phyloP scores from a whole-genome alignment of 306 rosid genomes.

The Mimosa bimucronata region DNA sequence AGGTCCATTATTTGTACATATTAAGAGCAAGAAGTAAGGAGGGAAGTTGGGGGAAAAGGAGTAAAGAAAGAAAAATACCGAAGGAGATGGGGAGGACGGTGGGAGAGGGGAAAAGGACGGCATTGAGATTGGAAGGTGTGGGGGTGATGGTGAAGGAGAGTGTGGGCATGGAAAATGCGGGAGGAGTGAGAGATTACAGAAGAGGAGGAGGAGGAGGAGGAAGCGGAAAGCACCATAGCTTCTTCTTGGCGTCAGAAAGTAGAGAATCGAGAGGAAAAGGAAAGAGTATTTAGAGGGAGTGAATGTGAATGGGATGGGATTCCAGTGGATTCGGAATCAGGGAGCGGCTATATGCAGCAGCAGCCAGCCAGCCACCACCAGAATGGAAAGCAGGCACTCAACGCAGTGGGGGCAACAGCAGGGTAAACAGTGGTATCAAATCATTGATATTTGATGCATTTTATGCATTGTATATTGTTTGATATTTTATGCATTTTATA shows the following conservation, averaged over 20 bases:
- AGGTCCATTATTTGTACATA: too few relatives aligned
- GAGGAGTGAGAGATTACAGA: constrained; percentile 40
- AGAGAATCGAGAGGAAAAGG: background rate
- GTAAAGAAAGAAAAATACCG: constrained; percentile 34
- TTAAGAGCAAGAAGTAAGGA: background rate
- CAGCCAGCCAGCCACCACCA: background rate
- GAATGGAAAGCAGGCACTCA: background rate
- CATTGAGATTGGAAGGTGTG: constrained; percentile 44
- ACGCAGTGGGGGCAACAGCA: too few relatives aligned
- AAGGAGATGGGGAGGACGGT: constrained; percentile 35
- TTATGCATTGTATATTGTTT: too few relatives aligned
- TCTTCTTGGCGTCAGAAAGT: background rate
- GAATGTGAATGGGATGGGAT: too few relatives aligned
- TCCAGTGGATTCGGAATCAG: background rate
- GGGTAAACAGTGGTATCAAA: background rate
- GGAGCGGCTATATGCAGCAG: background rate
- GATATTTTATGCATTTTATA: too few relatives aligned
- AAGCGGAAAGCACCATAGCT: constrained; percentile 46
- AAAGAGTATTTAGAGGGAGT: background rate
- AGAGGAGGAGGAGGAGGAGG: constrained; percentile 49
- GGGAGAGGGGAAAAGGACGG: constrained; percentile 29
- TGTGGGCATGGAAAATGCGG: constrained; percentile 28
- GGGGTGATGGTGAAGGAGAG: background rate
- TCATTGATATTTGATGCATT: background rate
- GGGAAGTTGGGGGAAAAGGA: too few relatives aligned